These are phyloP conservation scores for Xylariaceae sp. DNA, from an alignment of 2,329 filamentous ascomycete species.

Conservation along the genomic window DNA sequence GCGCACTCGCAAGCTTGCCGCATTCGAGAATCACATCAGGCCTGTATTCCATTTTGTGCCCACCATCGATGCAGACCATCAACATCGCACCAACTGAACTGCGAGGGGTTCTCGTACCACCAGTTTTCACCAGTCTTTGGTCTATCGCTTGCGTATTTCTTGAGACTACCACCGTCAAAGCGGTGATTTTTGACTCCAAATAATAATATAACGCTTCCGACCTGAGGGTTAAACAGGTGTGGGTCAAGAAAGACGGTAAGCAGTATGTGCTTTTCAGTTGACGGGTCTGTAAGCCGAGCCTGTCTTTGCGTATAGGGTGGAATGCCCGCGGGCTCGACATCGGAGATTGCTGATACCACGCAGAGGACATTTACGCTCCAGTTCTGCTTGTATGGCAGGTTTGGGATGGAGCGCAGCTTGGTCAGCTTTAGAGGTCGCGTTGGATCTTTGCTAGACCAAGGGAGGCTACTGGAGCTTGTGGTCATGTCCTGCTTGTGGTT, in stretches of 20 bases:
- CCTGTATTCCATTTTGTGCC: not conserved
- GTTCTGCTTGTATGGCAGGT: conserved; percentile 63
- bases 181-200: conserved; percentile 64
- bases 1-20: no score
- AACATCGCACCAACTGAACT: conserved; percentile 57
- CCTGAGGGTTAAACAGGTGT: conserved; percentile 52
- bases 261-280: conserved; percentile 59
- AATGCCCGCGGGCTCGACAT: conserved; percentile 56
- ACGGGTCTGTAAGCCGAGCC: conserved; percentile 58
- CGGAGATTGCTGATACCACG: conserved; percentile 55
- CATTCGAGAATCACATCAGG: not conserved
- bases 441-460: conserved; percentile 51
- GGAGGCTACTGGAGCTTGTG: conserved; percentile 27
- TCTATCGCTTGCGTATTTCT: conserved; percentile 51
- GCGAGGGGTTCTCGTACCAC: conserved; percentile 59
- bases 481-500: conserved; percentile 13
- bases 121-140: conserved; percentile 44
- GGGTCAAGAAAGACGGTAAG: conserved; percentile 63
- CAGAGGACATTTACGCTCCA: conserved; percentile 64
- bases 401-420: conserved; percentile 55
- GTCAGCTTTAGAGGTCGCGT: conserved; percentile 59
- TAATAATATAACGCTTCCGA: conserved; percentile 59
- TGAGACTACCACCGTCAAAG: conserved; percentile 55
- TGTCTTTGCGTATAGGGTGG: conserved; percentile 59
- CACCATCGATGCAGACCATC: conserved; percentile 27